These are phyloP conservation scores for Fusarium guadeloupense DNA, from an alignment of 2,329 filamentous ascomycete genomes.

Conservation along the genomic window DNA sequence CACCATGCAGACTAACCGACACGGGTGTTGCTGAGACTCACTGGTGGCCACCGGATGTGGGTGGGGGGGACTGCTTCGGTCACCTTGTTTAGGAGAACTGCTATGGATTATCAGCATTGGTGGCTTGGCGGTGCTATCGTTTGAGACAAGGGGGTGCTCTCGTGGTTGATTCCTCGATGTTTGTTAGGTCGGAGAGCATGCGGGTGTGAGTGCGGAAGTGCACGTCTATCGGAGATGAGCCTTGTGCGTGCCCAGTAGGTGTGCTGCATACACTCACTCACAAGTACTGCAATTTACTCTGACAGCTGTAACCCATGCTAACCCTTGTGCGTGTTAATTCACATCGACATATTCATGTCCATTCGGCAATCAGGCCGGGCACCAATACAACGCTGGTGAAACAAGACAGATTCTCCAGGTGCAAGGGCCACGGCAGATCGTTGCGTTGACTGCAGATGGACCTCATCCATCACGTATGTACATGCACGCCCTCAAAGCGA, in stretches of 20 bases:
- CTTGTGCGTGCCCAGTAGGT: too few relatives aligned
- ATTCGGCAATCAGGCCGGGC: too few relatives aligned
- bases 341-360: too few relatives aligned
- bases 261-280: background rate
- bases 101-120: constrained; percentile 23
- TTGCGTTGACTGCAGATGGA: background rate
- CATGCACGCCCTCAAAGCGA: too few relatives aligned
- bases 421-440: background rate
- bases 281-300: too few relatives aligned
- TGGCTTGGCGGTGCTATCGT: background rate
- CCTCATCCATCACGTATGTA: too few relatives aligned
- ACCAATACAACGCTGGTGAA: too few relatives aligned
- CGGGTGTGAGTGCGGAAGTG: background rate
- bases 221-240: background rate
- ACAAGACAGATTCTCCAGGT: background rate
- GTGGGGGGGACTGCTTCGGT: background rate
- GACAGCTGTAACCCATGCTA: too few relatives aligned
- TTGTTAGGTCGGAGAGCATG: constrained; percentile 21
- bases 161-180: constrained; percentile 30
- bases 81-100: background rate
- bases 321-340: too few relatives aligned
- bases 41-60: too few relatives aligned
- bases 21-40: too few relatives aligned
- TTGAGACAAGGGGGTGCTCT: constrained; percentile 9
- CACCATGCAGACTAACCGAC: constrained; percentile 1